Percentiles rank a stretch among this genome's conserved stretches.
Evolutionary conservation across 202 grass and related monocot genomes (phyloP).

Genomic region (Schoenoplectus tabernaemontani): DNA sequence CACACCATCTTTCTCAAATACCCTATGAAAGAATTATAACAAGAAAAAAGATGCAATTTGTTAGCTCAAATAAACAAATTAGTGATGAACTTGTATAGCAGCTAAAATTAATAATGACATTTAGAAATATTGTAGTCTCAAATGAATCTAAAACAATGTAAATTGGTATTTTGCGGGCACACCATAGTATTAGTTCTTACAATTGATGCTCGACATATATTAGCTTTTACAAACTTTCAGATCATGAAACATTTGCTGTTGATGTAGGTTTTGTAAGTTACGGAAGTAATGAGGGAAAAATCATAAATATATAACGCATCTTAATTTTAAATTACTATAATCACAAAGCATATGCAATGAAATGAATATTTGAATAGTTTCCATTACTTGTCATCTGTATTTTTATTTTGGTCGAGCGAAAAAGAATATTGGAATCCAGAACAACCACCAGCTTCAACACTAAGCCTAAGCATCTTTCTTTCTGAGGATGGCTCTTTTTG

Average conservation of each 20-base stretch:
- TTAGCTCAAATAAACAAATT: constrained; percentile 23
- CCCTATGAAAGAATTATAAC: constrained; percentile 30
- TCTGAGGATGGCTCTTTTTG: constrained; percentile 35
- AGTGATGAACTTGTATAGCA: background rate
- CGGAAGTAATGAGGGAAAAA: background rate
- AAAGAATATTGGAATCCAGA: constrained; percentile 90
- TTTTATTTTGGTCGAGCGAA: constrained; percentile 54
- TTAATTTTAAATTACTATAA: background rate
- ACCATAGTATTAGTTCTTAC: background rate
- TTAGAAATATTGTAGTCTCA: background rate
- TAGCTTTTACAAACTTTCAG: background rate
- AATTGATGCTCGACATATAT: background rate
- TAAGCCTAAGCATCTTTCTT: constrained; percentile 64
- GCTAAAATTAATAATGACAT: background rate
- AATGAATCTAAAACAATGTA: background rate
- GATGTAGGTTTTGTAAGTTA: background rate
- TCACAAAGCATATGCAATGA: background rate
- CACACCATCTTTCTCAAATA: constrained; percentile 68
- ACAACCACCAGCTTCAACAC: constrained; percentile 78
- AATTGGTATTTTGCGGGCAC: too few species aligned
- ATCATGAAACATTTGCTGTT: background rate
- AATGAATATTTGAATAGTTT: background rate
- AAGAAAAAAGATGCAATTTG: background rate
- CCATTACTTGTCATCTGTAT: constrained; percentile 49
- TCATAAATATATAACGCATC: background rate